Base-by-base conservation (phyloP, 192 early-diverging fungal genomes). In the Allomyces macrogynus region DNA sequence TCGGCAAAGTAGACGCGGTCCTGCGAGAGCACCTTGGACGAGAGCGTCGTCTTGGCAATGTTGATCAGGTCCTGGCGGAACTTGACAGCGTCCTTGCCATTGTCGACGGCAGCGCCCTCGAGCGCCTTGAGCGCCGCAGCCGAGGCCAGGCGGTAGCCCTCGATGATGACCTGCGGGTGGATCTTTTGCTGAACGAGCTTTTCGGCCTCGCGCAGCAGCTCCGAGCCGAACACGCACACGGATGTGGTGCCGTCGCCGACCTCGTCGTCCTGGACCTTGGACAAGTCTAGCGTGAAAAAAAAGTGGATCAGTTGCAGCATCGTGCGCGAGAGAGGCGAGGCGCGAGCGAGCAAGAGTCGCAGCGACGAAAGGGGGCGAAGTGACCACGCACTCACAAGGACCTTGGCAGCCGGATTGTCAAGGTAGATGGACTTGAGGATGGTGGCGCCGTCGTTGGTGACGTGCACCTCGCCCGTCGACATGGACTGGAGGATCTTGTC, bases 201-300 rank as follows among this genome's bases (percentile, higher is more conserved):
- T 72, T 99, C 92, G 18, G 88, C 93, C 79, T 95, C 89, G 43
- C 93, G 78, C 67, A 99, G 81, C 63, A 97, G 77, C 77, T 99
- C 95, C 8, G 93, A 89, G 4, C 93, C 95, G 63, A 99, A 80
- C 32, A 99, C 91, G 73, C 92, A 95, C 18, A 99, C 95, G 1
- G 93, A 95, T 27, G 95, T 99, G n/a, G 95, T 99, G 61, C 95
- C 95, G 76, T 99, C 95, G 44, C 95, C 95, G 24, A 99, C 93
- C 77, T 99, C 95, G 74, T 99, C 92, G 78, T 99, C 95, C 77
- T 99, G 95, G 57, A 96, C 93, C 76, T 99, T 99, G 61, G 93
- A 95, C 67, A 97, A 91, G 81, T 95, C 64, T 66, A 22, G 32
- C 12, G 27, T 25, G 7, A 24, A 26, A 60, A 44, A 22, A 67